These are phyloP conservation scores for Teunomyces lycoperdinae DNA, from an alignment of 805 yeast genomes.

Conservation along the genomic window DNA sequence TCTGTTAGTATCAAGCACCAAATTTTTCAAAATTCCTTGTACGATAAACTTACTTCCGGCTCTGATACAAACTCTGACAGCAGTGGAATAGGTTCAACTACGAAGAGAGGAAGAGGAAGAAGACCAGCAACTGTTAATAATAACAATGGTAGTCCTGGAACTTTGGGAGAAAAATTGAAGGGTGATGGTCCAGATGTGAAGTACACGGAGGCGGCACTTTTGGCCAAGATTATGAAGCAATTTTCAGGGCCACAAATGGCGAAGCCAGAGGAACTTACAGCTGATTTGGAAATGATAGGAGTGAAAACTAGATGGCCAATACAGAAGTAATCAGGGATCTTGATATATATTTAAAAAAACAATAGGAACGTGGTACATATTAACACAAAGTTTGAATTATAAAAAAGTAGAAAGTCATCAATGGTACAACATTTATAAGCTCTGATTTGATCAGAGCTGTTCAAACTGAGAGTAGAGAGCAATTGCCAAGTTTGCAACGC, in stretches of 20 bases:
- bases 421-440: constrained; percentile 1
- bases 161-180: constrained; percentile 5
- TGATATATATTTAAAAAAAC: constrained; percentile 5
- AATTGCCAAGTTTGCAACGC: constrained; percentile 43
- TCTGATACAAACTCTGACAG: constrained; percentile 35
- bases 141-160: not conserved
- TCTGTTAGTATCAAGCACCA: constrained; percentile 28
- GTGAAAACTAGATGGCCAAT: constrained; percentile 36
- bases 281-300: constrained; percentile 38
- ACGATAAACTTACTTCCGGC: constrained; percentile 37
- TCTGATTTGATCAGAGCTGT: constrained; percentile 26
- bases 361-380: constrained; percentile 1
- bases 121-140: constrained; percentile 21
- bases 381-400: constrained; percentile 2
- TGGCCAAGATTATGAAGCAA: constrained; percentile 43
- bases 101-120: constrained; percentile 38
- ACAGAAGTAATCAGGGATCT: constrained; percentile 2
- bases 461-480: constrained; percentile 53
- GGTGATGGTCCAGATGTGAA: constrained; percentile 14
- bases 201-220: constrained; percentile 34
- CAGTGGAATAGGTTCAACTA: constrained; percentile 12
- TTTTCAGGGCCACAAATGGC: constrained; percentile 39
- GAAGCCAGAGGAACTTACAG: constrained; percentile 28
- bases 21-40: constrained; percentile 38
- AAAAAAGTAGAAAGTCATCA: constrained; percentile 8